Evolutionary conservation across 169 alveolate genomes (phyloP), one percentile per base, ranked within the genome.

Genomic region (Amoebophrya sp.): DNA sequence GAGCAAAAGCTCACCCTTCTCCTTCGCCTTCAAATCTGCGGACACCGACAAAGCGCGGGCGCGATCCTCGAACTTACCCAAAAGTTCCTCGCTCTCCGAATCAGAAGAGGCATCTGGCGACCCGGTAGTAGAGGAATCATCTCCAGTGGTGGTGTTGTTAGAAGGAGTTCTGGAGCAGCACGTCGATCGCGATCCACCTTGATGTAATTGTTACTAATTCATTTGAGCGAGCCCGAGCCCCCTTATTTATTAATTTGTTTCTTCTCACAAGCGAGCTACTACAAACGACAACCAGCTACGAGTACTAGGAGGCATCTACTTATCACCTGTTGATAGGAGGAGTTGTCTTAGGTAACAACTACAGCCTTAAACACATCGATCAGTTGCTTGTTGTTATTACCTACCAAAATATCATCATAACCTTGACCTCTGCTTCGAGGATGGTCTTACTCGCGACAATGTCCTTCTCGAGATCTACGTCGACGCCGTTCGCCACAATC

Each of bases 1-100:
- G 36, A 94, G 93, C 41, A 94, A 65, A n/a, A 89, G 91, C 41
- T 94, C 95, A 23, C 77, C 90, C 34, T 40, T 83, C 78, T 93
- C 92, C 41, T 0, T 0, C 89, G 24, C 90, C 36, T 89, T 90
- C 40, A 91, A n/a, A 0, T 2, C 41, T 0, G 39, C 40, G 18
- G 40, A 26, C 2, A 77, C n/a, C n/a, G n/a, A n/a, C n/a, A n/a
- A n/a, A n/a, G n/a, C n/a, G n/a, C n/a, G n/a, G n/a, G n/a, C n/a
- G n/a, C n/a, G n/a, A n/a, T n/a, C n/a, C n/a, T n/a, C n/a, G n/a
- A n/a, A n/a, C n/a, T n/a, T n/a, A n/a, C n/a, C n/a, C n/a, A n/a
- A n/a, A n/a, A n/a, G n/a, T n/a, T n/a, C n/a, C n/a, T n/a, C n/a
- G n/a, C n/a, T n/a, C n/a, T n/a, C n/a, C n/a, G n/a, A n/a, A n/a